Evolutionary conservation across 345 rosid genomes (phyloP).

Genomic region (Raphanus sativus): DNA sequence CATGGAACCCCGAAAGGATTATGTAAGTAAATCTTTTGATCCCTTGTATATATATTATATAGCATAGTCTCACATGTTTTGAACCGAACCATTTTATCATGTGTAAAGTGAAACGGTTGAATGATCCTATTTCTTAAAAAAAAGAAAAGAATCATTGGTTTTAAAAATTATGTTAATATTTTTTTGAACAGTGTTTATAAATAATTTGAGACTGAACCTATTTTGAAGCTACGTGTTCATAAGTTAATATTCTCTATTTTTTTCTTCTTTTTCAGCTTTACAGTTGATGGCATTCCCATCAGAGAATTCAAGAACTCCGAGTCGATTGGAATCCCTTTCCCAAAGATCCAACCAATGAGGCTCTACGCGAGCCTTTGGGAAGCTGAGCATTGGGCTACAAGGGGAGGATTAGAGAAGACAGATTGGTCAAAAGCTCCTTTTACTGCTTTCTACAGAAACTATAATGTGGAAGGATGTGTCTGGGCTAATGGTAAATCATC

Average conservation of each 20-base stretch:
- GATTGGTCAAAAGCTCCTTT: slow-evolving; percentile 67
- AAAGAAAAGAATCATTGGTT: too few species aligned
- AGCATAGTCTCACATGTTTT: too few species aligned
- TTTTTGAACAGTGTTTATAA: background rate
- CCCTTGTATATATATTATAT: background rate
- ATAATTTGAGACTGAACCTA: background rate
- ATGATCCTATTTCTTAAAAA: too few species aligned
- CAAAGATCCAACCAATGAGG: slow-evolving; percentile 55
- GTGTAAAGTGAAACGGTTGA: too few species aligned
- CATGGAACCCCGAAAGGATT: slow-evolving; percentile 40
- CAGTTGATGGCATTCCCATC: slow-evolving; percentile 53
- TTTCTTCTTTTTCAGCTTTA: slow-evolving; percentile 40
- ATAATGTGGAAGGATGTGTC: slow-evolving; percentile 49
- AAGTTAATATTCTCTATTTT: background rate
- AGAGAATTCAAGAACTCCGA: slow-evolving; percentile 75
- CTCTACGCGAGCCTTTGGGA: slow-evolving; percentile 59
- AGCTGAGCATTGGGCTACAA: slow-evolving; percentile 75
- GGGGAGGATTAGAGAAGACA: slow-evolving; percentile 61
- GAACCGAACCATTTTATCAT: too few species aligned
- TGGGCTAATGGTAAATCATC: slow-evolving; percentile 48
- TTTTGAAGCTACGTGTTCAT: background rate
- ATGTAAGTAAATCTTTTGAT: slow-evolving; percentile 13
- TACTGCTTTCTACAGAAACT: slow-evolving; percentile 56
- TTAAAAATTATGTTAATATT: background rate
- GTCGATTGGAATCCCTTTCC: slow-evolving; percentile 56